Percentiles rank a stretch among this genome's conserved stretches.
Conservation (phyloP, 257 asterid species). For the Salvia miltiorrhiza region DNA sequence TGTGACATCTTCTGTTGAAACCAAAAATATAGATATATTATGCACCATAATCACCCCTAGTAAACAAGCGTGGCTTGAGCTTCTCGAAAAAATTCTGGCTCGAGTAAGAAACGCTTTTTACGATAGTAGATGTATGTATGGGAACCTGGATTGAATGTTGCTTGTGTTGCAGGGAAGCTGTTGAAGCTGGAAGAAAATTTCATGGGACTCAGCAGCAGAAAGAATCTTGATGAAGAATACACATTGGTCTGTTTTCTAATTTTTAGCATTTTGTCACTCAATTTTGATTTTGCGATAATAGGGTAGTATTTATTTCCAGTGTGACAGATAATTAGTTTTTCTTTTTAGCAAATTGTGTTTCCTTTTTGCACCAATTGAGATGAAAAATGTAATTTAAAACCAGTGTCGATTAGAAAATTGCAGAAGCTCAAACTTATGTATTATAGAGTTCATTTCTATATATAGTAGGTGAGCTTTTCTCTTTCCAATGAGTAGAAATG, state of each 20-base stretch:
- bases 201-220: conserved; percentile 36
- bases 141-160: neutral
- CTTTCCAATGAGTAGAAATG: no score
- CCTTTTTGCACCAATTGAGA: no score
- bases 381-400: no score
- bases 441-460: no score
- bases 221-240: conserved; percentile 23
- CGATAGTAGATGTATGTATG: neutral
- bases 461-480: no score
- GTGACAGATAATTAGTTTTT: neutral
- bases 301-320: neutral
- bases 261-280: neutral
- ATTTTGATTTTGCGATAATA: conserved; percentile 14
- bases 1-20: no score
- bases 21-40: no score
- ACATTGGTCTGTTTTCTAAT: neutral
- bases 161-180: conserved; percentile 74
- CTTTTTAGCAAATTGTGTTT: neutral
- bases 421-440: no score
- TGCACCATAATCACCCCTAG: no score
- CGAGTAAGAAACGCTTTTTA: neutral
- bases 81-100: no score
- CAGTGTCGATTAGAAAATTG: no score
- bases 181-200: conserved; percentile 73
- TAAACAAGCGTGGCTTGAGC: no score